Evolutionary conservation across 2,329 filamentous ascomycete species (phyloP), one percentile per base, ranked within the genome.

Genomic region (Claviceps monticola): DNA sequence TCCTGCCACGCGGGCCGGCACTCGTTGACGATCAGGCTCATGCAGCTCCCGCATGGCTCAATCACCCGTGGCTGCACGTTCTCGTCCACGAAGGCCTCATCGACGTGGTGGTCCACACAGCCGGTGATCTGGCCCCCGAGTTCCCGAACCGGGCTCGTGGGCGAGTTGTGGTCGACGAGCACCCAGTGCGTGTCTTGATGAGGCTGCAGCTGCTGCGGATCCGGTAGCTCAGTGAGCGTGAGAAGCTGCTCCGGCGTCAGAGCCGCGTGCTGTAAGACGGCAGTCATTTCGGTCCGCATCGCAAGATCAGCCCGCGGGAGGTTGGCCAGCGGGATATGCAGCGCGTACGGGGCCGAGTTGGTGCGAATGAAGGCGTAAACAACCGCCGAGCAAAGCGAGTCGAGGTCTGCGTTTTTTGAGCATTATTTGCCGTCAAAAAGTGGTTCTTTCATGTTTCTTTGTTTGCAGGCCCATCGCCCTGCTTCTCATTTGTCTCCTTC

Each of bases 41-140:
- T 76, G 66, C 87, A 91, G 65, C 85, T 90, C 4, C 86, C 88
- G 52, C 75, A 75, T 51, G 76, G 80, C 56, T 78, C 72, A 19
- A 93, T 73, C 1, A 88, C 67, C 17, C 84, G 73, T 1, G 81
- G 79, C 5, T 73, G 65, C 0, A 70, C 70, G 11, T 74, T 68
- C 2, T 44, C 48, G 0, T 68, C 66, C 0, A 88, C 69, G 6
- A 63, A 68, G 5, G 70, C 64, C 60, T 93, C 87, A 55, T 93
- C 86, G 0, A 78, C 81, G 62, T 93, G 88, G 66, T 93, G 87
- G 65, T 93, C 87, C 51, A 93, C 76, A 56, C 83, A 83, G 4
- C 83, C 84, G 4, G 73, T 67, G 0, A 90, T 75, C 8, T 71
- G 68, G 4, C 61, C 55, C 0, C 68, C 67, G 60, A 80, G 86